Evolutionary conservation across 306 rosid genomes (phyloP).

Genomic region (Mimosa pudica): DNA sequence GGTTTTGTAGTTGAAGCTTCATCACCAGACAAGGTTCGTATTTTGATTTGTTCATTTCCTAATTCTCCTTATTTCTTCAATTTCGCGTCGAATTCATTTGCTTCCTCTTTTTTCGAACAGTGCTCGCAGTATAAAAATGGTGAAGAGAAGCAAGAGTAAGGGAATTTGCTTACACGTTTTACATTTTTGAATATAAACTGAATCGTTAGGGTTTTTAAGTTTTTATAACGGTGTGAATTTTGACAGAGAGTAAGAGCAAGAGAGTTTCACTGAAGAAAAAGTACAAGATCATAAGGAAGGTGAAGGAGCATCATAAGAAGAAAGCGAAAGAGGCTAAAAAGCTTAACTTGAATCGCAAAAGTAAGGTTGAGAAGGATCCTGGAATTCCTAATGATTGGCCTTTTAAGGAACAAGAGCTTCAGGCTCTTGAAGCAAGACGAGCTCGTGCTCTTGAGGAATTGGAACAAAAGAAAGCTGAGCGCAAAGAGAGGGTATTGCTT

Average conservation of each 20-base stretch:
- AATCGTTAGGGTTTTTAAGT: neutral
- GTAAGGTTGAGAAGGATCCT: slow-evolving; percentile 91
- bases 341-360: slow-evolving; percentile 56
- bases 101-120: neutral
- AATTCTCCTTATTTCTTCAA: neutral
- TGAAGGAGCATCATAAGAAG: slow-evolving; percentile 83
- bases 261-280: slow-evolving; percentile 81
- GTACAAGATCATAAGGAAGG: slow-evolving; percentile 80
- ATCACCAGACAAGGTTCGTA: no score
- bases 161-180: neutral
- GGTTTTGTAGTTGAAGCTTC: no score
- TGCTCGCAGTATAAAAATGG: slow-evolving; percentile 47
- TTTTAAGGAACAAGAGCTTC: slow-evolving; percentile 93
- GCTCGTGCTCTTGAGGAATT: slow-evolving; percentile 68
- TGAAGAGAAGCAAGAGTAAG: slow-evolving; percentile 90
- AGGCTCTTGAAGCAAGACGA: slow-evolving; percentile 83
- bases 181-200: neutral
- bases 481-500: slow-evolving; percentile 84
- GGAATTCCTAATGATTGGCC: slow-evolving; percentile 99
- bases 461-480: slow-evolving; percentile 86
- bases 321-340: slow-evolving; percentile 93
- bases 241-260: slow-evolving; percentile 96
- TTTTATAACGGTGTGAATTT: neutral
- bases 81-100: neutral
- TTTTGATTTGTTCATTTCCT: no score